phyloP scores from a whole-genome alignment of 2,329 filamentous ascomycete genomes.

The Emmonsia crescens region DNA sequence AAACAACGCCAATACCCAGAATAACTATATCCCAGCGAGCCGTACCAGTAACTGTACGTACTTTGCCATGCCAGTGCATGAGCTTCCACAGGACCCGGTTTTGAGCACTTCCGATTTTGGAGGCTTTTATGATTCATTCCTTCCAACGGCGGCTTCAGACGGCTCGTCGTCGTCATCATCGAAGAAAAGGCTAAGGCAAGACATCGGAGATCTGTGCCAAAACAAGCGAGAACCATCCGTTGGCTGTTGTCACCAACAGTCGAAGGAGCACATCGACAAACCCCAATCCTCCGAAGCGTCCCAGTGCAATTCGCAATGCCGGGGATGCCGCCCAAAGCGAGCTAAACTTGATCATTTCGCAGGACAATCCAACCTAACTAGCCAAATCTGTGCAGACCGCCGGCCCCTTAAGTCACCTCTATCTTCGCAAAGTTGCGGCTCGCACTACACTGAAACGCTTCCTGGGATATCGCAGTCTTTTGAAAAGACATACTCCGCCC shows the following conservation, averaged over 20 bases:
- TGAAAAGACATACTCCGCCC: background rate
- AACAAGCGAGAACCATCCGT: background rate
- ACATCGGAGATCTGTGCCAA: background rate
- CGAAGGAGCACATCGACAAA: background rate
- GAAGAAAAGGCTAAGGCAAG: background rate
- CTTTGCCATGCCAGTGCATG: slow-evolving; percentile 22
- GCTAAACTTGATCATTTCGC: background rate
- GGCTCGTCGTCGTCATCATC: too few relatives aligned
- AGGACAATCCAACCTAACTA: background rate
- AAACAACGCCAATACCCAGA: background rate
- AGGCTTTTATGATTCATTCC: background rate
- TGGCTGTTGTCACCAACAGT: background rate
- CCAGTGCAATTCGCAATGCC: background rate
- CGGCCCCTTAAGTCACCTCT: background rate
- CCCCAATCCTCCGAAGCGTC: background rate
- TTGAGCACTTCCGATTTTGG: background rate
- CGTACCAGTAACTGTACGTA: slow-evolving; percentile 44
- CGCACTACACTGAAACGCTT: background rate
- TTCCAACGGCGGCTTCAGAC: background rate
- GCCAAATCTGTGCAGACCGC: background rate
- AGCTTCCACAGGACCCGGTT: background rate
- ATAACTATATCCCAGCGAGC: background rate
- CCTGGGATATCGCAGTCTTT: background rate
- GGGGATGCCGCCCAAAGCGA: background rate
- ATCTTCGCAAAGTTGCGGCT: background rate